These are phyloP conservation scores for Suillus plorans DNA, from an alignment of 768 basidiomycete genomes.

Conservation along the genomic window DNA sequence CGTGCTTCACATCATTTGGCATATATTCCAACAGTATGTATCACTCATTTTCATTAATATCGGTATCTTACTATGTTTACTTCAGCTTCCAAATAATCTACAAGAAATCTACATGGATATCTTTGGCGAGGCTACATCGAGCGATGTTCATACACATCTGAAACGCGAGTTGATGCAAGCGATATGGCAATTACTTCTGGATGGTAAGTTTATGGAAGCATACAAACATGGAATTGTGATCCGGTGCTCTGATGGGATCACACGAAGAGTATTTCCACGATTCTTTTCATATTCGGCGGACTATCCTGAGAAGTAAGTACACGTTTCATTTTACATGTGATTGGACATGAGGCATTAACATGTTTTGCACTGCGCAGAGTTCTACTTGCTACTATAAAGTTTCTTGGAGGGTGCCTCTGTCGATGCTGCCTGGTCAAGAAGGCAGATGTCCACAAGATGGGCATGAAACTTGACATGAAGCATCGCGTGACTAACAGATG, in stretches of 20 bases:
- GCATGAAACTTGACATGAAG: constrained; percentile 10
- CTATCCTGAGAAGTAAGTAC: constrained; percentile 19
- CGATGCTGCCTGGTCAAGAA: constrained; percentile 18
- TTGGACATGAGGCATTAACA: neutral
- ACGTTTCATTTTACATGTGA: neutral
- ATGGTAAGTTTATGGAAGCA: constrained; percentile 19
- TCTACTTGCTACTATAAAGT: constrained; percentile 21
- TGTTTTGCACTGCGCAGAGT: neutral
- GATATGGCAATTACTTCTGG: constrained; percentile 14
- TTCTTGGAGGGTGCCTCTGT: constrained; percentile 24
- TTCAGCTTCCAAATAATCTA: neutral
- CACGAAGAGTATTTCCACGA: neutral
- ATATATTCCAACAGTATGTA: constrained; percentile 26
- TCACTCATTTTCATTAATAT: constrained; percentile 20
- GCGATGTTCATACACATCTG: neutral
- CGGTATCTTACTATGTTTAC: constrained; percentile 9
- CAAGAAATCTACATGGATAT: neutral
- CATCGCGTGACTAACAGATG: neutral
- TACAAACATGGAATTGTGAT: constrained; percentile 22
- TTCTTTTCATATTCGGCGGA: constrained; percentile 20
- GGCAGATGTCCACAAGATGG: constrained; percentile 10
- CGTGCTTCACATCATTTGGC: constrained; percentile 34
- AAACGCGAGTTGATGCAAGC: constrained; percentile 19
- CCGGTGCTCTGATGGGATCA: constrained; percentile 8
- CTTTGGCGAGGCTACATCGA: neutral